These are phyloP conservation scores for Mycena haematopus DNA, from an alignment of 768 basidiomycete genomes.

Conservation along the genomic window DNA sequence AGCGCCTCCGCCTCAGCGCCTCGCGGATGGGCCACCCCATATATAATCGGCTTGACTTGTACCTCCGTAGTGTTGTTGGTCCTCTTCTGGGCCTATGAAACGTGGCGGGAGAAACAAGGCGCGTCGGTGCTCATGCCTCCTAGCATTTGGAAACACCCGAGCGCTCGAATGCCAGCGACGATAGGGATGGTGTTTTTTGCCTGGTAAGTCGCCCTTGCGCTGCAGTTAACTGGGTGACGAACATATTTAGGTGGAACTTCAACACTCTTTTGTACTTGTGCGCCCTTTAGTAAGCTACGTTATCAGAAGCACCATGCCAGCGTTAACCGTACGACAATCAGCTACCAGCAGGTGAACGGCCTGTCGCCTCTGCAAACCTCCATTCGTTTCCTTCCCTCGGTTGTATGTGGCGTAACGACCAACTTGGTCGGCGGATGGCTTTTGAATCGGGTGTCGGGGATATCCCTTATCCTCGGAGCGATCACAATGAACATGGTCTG, in stretches of 20 bases:
- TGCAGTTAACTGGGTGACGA: neutral
- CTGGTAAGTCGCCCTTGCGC: neutral
- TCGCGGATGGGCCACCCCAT: constrained; percentile 37
- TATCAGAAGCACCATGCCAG: neutral
- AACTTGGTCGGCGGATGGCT: constrained; percentile 4
- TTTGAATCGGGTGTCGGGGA: constrained; percentile 3
- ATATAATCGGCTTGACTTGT: constrained; percentile 29
- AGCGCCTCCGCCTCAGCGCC: constrained; percentile 33
- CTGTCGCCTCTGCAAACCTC: constrained; percentile 7
- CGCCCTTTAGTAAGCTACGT: neutral
- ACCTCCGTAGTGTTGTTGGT: constrained; percentile 1
- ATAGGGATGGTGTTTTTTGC: constrained; percentile 32
- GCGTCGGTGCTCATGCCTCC: constrained; percentile 36
- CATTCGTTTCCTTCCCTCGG: constrained; percentile 6
- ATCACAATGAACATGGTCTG: constrained; percentile 6
- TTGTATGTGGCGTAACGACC: neutral
- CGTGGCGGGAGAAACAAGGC: constrained; percentile 8
- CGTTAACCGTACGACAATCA: constrained; percentile 5
- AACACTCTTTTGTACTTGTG: neutral
- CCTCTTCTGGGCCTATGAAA: constrained; percentile 7
- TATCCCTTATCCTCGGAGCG: neutral
- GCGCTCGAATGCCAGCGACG: constrained; percentile 34
- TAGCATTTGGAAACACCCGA: constrained; percentile 37
- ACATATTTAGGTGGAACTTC: neutral
- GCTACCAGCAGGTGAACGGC: constrained; percentile 25